These are phyloP conservation scores for Aspergillus aculeatus DNA, from an alignment of 2,329 filamentous ascomycete species.

Conservation along the genomic window DNA sequence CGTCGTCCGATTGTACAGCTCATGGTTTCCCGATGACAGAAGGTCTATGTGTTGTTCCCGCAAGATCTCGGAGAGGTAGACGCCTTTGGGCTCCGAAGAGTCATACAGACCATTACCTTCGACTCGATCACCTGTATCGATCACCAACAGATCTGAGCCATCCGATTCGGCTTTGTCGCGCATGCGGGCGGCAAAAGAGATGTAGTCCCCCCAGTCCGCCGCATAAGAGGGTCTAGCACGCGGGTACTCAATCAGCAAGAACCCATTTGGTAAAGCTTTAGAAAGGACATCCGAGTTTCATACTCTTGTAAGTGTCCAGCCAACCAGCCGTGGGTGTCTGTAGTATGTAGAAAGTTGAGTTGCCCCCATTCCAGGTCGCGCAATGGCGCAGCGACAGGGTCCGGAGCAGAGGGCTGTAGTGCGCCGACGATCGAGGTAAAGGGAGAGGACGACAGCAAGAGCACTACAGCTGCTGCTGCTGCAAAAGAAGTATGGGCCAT, in stretches of 20 bases:
- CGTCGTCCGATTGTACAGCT: conserved; percentile 80
- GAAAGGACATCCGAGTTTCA: conserved; percentile 24
- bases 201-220: conserved; percentile 96
- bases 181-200: conserved; percentile 86
- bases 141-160: conserved; percentile 81
- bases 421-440: conserved; percentile 37
- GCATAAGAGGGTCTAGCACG: conserved; percentile 75
- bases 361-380: conserved; percentile 87
- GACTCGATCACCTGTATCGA: conserved; percentile 91
- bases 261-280: background rate
- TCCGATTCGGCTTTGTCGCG: conserved; percentile 72
- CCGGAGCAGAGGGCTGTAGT: conserved; percentile 76
- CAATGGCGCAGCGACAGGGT: conserved; percentile 75
- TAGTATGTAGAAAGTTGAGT: conserved; percentile 95
- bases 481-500: background rate
- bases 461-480: conserved; percentile 5
- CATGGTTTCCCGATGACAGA: conserved; percentile 88
- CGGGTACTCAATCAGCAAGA: conserved; percentile 19
- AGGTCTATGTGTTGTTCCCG: conserved; percentile 79
- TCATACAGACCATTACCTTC: conserved; percentile 96
- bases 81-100: conserved; percentile 79
- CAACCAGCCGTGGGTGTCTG: conserved; percentile 94
- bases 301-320: conserved; percentile 90
- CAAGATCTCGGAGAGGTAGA: conserved; percentile 85
- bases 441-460: conserved; percentile 20